These are phyloP conservation scores for Pyrenochaeta sp. DNA, from an alignment of 2,329 filamentous ascomycete species.

Conservation along the genomic window DNA sequence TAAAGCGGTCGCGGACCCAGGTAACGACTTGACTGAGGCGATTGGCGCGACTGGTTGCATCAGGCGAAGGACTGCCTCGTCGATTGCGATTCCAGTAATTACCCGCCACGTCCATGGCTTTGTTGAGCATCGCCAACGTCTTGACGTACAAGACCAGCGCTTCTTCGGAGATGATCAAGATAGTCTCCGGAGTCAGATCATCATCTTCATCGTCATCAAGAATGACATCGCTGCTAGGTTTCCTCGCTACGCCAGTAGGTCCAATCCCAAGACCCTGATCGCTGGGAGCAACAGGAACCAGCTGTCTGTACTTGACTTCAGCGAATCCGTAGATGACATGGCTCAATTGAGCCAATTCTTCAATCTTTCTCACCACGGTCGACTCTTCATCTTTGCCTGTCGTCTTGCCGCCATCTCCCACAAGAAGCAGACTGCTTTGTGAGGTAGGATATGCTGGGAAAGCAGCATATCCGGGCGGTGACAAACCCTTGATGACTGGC, in stretches of 20 bases:
- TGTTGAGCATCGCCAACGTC: constrained; percentile 84
- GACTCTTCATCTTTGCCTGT: constrained; percentile 77
- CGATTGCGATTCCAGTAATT: constrained; percentile 87
- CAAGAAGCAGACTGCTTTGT: constrained; percentile 70
- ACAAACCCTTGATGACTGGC: constrained; percentile 66
- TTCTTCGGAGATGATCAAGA: constrained; percentile 89
- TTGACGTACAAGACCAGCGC: constrained; percentile 96
- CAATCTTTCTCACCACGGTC: constrained; percentile 79
- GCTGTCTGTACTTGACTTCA: constrained; percentile 97
- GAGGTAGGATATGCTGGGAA: constrained; percentile 85
- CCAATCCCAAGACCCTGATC: constrained; percentile 71
- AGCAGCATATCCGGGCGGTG: constrained; percentile 77
- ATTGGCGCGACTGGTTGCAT: constrained; percentile 54
- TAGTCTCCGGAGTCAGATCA: constrained; percentile 83
- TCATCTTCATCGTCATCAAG: constrained; percentile 59
- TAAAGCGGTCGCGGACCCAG: constrained; percentile 93
- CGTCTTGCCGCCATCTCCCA: constrained; percentile 68
- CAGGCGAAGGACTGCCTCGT: constrained; percentile 61
- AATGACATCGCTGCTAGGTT: constrained; percentile 57
- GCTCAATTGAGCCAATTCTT: constrained; percentile 90
- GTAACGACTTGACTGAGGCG: constrained; percentile 94
- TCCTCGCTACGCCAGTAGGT: constrained; percentile 56
- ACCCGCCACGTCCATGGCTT: constrained; percentile 94
- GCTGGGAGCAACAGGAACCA: constrained; percentile 84
- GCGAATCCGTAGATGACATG: constrained; percentile 98